These are phyloP conservation scores for Solioccasus polychromus DNA, from an alignment of 768 basidiomycete genomes.

Conservation along the genomic window DNA sequence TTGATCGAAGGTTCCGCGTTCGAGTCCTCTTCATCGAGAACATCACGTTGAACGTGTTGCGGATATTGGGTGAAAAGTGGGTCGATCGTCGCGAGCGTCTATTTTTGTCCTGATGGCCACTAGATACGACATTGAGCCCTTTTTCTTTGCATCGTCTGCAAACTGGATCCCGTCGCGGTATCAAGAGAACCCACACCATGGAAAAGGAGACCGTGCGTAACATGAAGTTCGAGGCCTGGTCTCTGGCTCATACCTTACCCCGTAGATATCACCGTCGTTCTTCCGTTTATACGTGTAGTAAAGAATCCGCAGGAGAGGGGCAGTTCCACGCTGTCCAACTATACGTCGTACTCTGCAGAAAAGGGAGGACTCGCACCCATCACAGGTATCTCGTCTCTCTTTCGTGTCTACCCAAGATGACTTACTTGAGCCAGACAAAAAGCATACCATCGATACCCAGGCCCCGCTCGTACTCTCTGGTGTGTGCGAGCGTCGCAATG, in stretches of 20 bases:
- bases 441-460: constrained; percentile 34
- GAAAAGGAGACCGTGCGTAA: constrained; percentile 37
- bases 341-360: background rate
- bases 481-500: constrained; percentile 3
- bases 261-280: constrained; percentile 44
- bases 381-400: constrained; percentile 15
- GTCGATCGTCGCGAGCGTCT: background rate
- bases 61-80: constrained; percentile 34
- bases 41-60: constrained; percentile 23
- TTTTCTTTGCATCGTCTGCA: constrained; percentile 42
- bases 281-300: constrained; percentile 41
- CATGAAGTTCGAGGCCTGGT: constrained; percentile 3
- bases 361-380: background rate
- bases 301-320: constrained; percentile 20
- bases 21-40: background rate
- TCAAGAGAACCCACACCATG: constrained; percentile 31
- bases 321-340: background rate
- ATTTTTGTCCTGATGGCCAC: background rate
- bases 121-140: constrained; percentile 43
- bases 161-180: constrained; percentile 44
- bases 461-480: constrained; percentile 28
- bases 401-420: background rate
- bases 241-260: background rate
- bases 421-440: constrained; percentile 12
- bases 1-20: constrained; percentile 18